Evolutionary conservation across 148 eudicot genomes (phyloP).

Genomic region (Fagopyrum tataricum): DNA sequence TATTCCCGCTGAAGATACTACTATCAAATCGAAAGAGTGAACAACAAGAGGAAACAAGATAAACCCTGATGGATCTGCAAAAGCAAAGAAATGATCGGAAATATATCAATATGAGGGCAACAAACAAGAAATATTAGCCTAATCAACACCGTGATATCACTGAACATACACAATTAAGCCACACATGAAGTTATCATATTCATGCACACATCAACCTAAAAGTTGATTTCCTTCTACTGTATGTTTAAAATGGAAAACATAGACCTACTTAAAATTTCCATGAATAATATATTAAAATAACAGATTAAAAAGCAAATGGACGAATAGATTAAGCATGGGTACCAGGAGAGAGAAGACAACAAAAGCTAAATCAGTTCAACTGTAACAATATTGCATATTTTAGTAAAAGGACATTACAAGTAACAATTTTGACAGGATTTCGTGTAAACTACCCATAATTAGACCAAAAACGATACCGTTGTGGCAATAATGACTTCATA

Average conservation of each 20-base stretch:
- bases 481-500: too few species aligned
- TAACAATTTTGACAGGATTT: background rate
- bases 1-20: constrained; percentile 91
- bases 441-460: background rate
- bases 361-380: background rate
- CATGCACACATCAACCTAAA: background rate
- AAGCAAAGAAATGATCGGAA: constrained; percentile 14
- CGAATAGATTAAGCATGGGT: background rate
- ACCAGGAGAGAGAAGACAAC: background rate
- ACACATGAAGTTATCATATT: background rate
- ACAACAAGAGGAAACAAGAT: constrained; percentile 97
- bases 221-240: background rate
- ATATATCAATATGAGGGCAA: background rate
- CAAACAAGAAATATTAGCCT: background rate
- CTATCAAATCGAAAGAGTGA: constrained; percentile 91
- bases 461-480: background rate
- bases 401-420: background rate
- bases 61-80: constrained; percentile 97
- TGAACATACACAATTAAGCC: background rate
- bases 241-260: background rate
- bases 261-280: too few species aligned
- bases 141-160: background rate
- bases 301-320: background rate
- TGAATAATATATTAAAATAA: too few species aligned
- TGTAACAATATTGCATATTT: background rate